These are phyloP conservation scores for Torrubiellomyces zombiae DNA, from an alignment of 2,329 filamentous ascomycete genomes.

Conservation along the genomic window DNA sequence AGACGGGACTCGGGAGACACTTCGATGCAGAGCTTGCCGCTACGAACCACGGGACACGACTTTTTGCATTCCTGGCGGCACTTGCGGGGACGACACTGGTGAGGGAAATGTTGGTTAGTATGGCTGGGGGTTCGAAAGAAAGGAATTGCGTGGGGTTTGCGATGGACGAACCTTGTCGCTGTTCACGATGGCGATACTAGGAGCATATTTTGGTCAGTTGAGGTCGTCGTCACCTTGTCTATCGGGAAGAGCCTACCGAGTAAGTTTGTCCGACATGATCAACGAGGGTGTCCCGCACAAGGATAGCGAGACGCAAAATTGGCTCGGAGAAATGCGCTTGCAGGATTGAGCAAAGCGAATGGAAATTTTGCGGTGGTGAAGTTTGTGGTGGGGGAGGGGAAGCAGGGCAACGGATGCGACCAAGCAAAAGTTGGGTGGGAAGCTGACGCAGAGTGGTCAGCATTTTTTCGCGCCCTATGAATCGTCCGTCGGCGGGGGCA, in stretches of 20 bases:
- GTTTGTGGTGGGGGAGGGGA: constrained; percentile 1
- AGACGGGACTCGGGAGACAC: constrained; percentile 78
- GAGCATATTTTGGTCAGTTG: constrained; percentile 11
- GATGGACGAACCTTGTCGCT: constrained; percentile 69
- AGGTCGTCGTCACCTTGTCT: too few relatives aligned
- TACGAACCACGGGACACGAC: constrained; percentile 91
- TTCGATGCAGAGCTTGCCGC: constrained; percentile 95
- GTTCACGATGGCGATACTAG: constrained; percentile 96
- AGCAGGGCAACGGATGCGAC: too few relatives aligned
- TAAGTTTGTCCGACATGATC: constrained; percentile 87
- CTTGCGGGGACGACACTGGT: constrained; percentile 40
- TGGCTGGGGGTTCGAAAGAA: constrained; percentile 10
- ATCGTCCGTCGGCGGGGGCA: constrained; percentile 20
- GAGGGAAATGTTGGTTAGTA: constrained; percentile 13
- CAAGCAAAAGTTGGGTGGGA: too few relatives aligned
- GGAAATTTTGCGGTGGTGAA: constrained; percentile 1
- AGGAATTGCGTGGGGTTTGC: constrained; percentile 3
- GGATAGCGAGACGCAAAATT: too few relatives aligned
- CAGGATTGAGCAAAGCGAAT: constrained; percentile 1
- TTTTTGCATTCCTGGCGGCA: constrained; percentile 99
- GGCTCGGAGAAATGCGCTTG: too few relatives aligned
- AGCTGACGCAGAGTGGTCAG: too few relatives aligned
- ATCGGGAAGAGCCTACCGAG: constrained; percentile 79
- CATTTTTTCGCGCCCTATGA: constrained; percentile 22
- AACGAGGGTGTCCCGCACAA: constrained; percentile 16